Evolutionary conservation across 2,329 filamentous ascomycete genomes (phyloP).

Genomic region (Colletotrichum ledebouriae): DNA sequence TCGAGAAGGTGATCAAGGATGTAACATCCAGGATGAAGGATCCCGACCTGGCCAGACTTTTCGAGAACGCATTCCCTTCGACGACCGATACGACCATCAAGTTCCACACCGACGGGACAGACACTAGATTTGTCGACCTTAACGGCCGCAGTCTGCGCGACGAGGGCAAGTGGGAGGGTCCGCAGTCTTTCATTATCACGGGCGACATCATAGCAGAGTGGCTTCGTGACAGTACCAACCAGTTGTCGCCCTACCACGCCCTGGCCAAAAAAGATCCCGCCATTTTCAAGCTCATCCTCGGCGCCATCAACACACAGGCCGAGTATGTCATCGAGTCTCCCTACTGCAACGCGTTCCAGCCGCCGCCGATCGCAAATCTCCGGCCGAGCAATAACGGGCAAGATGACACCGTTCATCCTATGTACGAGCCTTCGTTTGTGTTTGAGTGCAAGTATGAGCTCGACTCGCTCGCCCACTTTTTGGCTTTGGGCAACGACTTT

Average conservation of each 20-base stretch:
- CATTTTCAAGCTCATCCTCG: constrained; percentile 85
- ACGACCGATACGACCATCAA: constrained; percentile 90
- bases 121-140: constrained; percentile 49
- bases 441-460: constrained; percentile 99
- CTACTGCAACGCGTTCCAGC: constrained; percentile 99
- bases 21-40: constrained; percentile 85
- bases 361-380: constrained; percentile 85
- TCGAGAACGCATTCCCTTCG: constrained; percentile 95
- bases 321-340: constrained; percentile 95
- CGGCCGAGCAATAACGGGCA: constrained; percentile 81
- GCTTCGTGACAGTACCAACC: constrained; percentile 93
- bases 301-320: constrained; percentile 95
- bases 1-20: constrained; percentile 89
- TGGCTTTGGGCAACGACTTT: constrained; percentile 88
- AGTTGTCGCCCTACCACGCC: constrained; percentile 89
- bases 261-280: constrained; percentile 84
- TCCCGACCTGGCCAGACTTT: constrained; percentile 89
- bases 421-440: constrained; percentile 85
- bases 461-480: constrained; percentile 93
- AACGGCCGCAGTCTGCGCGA: constrained; percentile 54
- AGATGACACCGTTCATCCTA: constrained; percentile 85
- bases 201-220: constrained; percentile 95
- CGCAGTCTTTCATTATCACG: constrained; percentile 93
- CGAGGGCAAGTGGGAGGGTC: constrained; percentile 80
- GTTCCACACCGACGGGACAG: constrained; percentile 80